A percentile compares a stretch with the other conserved stretches of the same genome.
phyloP scores from a whole-genome alignment of 306 rosid genomes.

The Delonix regia region DNA sequence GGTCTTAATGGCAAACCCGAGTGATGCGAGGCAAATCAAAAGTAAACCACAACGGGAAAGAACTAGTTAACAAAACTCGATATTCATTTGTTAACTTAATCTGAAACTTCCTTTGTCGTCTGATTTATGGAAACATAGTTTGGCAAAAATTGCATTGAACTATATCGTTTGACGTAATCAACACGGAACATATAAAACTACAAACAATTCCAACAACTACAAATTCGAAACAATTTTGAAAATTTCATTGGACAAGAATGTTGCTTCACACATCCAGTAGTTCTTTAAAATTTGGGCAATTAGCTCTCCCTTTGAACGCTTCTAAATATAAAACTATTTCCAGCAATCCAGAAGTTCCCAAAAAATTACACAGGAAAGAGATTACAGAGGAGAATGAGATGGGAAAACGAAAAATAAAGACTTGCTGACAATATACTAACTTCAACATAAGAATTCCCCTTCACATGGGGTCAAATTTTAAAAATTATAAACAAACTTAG shows the following conservation, averaged over 20 bases:
- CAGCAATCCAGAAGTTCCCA: slow-evolving; percentile 24
- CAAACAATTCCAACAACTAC: slow-evolving; percentile 7
- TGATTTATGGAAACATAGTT: too few species aligned
- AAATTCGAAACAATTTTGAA: slow-evolving; percentile 35
- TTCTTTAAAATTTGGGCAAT: slow-evolving; percentile 27
- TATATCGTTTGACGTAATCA: neutral
- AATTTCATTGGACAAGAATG: slow-evolving; percentile 31
- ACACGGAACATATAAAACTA: slow-evolving; percentile 7
- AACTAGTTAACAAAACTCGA: neutral
- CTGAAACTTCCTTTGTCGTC: too few species aligned
- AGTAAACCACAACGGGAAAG: neutral
- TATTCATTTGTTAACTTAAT: neutral
- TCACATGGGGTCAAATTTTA: slow-evolving; percentile 34
- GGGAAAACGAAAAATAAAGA: slow-evolving; percentile 15
- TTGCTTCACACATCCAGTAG: slow-evolving; percentile 33
- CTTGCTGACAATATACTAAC: slow-evolving; percentile 34
- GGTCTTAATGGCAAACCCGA: neutral
- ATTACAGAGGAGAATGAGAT: slow-evolving; percentile 11
- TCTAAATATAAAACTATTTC: slow-evolving; percentile 16
- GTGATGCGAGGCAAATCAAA: neutral
- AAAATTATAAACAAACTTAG: slow-evolving; percentile 21
- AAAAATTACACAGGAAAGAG: slow-evolving; percentile 30
- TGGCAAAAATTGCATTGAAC: neutral
- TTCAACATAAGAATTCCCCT: slow-evolving; percentile 37
- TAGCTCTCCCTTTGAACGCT: slow-evolving; percentile 28